Percentiles rank a stretch among this genome's conserved stretches.
Evolutionary conservation across 208 protist species (phyloP).

Genomic region (Leptomonas pyrrhocoris): DNA sequence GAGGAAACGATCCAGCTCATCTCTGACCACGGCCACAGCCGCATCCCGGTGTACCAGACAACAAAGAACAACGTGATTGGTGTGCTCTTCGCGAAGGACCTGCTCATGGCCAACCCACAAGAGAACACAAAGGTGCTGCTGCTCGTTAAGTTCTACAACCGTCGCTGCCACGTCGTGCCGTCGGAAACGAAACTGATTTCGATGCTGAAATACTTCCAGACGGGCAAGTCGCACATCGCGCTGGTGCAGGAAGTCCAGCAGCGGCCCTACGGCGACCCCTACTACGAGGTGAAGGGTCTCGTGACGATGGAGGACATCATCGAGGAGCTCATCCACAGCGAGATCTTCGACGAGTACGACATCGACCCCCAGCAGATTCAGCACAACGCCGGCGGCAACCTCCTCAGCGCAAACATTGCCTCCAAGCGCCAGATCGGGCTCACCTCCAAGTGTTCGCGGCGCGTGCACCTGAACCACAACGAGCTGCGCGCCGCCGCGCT

Average conservation of each 20-base stretch:
- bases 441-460: constrained; percentile 73
- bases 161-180: constrained; percentile 85
- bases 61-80: constrained; percentile 93
- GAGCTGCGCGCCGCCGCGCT: constrained; percentile 82
- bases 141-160: constrained; percentile 95
- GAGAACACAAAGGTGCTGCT: constrained; percentile 93
- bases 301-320: constrained; percentile 98
- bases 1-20: constrained; percentile 93
- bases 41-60: constrained; percentile 94
- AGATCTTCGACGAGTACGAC: constrained; percentile 98
- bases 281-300: constrained; percentile 95
- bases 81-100: constrained; percentile 93
- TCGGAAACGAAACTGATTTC: constrained; percentile 92
- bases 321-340: constrained; percentile 96
- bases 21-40: constrained; percentile 92
- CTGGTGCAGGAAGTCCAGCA: constrained; percentile 93
- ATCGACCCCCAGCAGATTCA: constrained; percentile 46
- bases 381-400: constrained; percentile 8
- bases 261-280: constrained; percentile 89
- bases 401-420: constrained; percentile 17
- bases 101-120: constrained; percentile 94
- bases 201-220: constrained; percentile 96
- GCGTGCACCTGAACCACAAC: constrained; percentile 81
- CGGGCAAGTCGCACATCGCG: constrained; percentile 93
- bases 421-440: constrained; percentile 75